These are phyloP conservation scores for Dichotomocladium elegans DNA, from an alignment of 371 early-diverging fungal genomes.

Conservation along the genomic window DNA sequence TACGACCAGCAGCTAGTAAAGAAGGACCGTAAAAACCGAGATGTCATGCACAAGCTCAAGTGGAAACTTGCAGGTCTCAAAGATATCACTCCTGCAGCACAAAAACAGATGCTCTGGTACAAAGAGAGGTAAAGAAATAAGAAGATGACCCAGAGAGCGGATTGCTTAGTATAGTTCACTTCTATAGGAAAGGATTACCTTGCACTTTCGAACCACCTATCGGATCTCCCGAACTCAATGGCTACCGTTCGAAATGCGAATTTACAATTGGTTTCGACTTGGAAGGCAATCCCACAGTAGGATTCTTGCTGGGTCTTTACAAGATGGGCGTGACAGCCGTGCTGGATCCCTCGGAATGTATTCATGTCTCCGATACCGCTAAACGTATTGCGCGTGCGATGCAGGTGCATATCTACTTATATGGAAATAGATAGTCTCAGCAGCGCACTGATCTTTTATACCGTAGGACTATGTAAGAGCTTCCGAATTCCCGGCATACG, in stretches of 20 bases:
- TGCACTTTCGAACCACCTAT: conserved; percentile 44
- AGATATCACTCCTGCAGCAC: conserved; percentile 12
- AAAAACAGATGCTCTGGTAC: conserved; percentile 30
- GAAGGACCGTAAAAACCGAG: conserved; percentile 25
- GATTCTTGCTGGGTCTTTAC: conserved; percentile 70
- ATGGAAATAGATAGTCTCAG: too few species aligned
- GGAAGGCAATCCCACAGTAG: conserved; percentile 58
- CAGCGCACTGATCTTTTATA: not conserved
- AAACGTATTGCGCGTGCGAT: conserved; percentile 53
- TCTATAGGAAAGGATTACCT: not conserved
- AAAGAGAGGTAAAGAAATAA: not conserved
- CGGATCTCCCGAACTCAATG: conserved; percentile 60
- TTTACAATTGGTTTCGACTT: conserved; percentile 69
- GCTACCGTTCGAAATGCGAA: conserved; percentile 83
- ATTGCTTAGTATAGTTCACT: not conserved
- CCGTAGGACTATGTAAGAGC: conserved; percentile 42
- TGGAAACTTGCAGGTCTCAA: conserved; percentile 16
- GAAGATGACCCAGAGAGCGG: not conserved
- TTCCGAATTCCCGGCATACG: conserved; percentile 53
- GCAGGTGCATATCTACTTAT: conserved; percentile 19
- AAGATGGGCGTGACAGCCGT: conserved; percentile 59
- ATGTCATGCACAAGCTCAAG: conserved; percentile 23
- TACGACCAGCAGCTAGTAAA: conserved; percentile 40
- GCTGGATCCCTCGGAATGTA: conserved; percentile 42
- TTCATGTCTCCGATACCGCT: conserved; percentile 53